A percentile compares a stretch with the other conserved stretches of the same genome.
These are phyloP conservation scores for Pestalotiopsis sp. DNA, from an alignment of 2,329 filamentous ascomycete genomes.

Conservation along the genomic window DNA sequence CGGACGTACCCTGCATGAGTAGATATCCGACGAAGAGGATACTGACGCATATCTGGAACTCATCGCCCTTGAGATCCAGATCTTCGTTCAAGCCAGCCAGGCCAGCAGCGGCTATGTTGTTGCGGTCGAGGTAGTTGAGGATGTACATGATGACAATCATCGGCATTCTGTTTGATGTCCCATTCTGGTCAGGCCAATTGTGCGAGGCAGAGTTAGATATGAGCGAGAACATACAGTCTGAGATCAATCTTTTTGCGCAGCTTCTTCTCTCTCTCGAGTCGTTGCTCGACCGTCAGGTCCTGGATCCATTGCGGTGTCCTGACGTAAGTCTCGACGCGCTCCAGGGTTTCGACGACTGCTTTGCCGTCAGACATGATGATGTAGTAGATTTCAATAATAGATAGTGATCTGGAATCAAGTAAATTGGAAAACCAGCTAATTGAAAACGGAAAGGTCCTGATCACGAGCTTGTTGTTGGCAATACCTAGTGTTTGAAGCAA, in stretches of 20 bases:
- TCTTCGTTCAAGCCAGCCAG: slow-evolving; percentile 40
- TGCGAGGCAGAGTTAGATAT: not conserved
- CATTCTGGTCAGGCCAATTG: not conserved
- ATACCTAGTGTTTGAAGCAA: not conserved
- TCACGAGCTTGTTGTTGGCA: not conserved
- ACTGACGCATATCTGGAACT: slow-evolving; percentile 33
- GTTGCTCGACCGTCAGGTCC: not conserved
- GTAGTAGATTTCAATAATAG: no score
- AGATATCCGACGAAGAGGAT: slow-evolving; percentile 32
- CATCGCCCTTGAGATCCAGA: slow-evolving; percentile 31
- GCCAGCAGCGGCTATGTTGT: slow-evolving; percentile 46
- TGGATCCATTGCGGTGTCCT: slow-evolving; percentile 4
- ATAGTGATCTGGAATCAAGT: not conserved
- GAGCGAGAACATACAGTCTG: not conserved
- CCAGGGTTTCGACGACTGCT: not conserved
- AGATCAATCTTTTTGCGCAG: slow-evolving; percentile 5
- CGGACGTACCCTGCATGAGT: slow-evolving; percentile 23
- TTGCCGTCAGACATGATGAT: not conserved
- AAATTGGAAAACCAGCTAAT: not conserved
- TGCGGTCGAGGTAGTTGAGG: slow-evolving; percentile 26
- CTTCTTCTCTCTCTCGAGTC: not conserved
- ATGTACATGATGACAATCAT: slow-evolving; percentile 11
- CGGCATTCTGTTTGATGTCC: not conserved
- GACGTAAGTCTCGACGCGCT: not conserved
- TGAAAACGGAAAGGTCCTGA: not conserved